These are phyloP conservation scores for Agaricus bisporus DNA, from an alignment of 768 basidiomycete species.

Conservation along the genomic window DNA sequence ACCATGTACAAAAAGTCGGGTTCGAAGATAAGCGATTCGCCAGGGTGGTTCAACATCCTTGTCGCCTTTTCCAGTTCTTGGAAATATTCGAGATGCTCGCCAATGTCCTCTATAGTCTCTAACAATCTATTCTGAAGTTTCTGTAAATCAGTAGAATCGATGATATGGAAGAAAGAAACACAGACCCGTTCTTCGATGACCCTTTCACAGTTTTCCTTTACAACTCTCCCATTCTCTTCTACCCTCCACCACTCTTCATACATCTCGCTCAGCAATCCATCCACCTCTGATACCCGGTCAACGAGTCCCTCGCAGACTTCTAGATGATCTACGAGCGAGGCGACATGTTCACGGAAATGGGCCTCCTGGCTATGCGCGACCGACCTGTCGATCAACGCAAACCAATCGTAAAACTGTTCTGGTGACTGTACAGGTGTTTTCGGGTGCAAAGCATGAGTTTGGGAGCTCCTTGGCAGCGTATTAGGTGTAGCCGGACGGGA, in stretches of 20 bases:
- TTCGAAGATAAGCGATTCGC: slow-evolving; percentile 84
- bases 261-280: slow-evolving; percentile 74
- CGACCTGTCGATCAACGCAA: slow-evolving; percentile 79
- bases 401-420: slow-evolving; percentile 98
- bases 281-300: slow-evolving; percentile 67
- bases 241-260: slow-evolving; percentile 80
- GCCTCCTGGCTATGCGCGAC: slow-evolving; percentile 93
- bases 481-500: slow-evolving; percentile 36
- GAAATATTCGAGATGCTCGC: slow-evolving; percentile 82
- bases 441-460: slow-evolving; percentile 59
- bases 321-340: slow-evolving; percentile 69
- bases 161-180: slow-evolving; percentile 4
- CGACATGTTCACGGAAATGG: slow-evolving; percentile 82
- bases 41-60: slow-evolving; percentile 90
- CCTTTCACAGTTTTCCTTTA: slow-evolving; percentile 89
- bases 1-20: slow-evolving; percentile 95
- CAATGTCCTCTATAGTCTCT: slow-evolving; percentile 78
- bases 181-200: slow-evolving; percentile 85
- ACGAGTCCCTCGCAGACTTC: slow-evolving; percentile 71
- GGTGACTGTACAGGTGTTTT: slow-evolving; percentile 79
- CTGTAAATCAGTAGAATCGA: background rate
- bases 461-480: background rate
- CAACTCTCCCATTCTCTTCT: slow-evolving; percentile 85
- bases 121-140: slow-evolving; percentile 63
- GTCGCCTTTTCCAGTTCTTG: slow-evolving; percentile 91